A percentile compares a stretch with the other conserved stretches of the same genome.
phyloP scores from a whole-genome alignment of 2,329 filamentous ascomycete species.

The Penicillium hesseltinei region DNA sequence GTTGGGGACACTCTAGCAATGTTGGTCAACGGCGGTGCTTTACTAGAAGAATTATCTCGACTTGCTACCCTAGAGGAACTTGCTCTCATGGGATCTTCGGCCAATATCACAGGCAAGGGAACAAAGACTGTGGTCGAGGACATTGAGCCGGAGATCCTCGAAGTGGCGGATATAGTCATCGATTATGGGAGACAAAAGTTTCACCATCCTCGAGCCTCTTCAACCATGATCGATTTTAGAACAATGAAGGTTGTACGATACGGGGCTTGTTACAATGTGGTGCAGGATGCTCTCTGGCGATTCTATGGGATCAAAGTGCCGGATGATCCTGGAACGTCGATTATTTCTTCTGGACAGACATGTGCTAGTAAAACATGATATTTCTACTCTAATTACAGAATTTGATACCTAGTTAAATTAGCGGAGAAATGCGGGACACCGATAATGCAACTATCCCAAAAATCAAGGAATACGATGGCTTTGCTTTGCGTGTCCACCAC shows the following conservation, averaged over 20 bases:
- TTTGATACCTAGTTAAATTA: not conserved
- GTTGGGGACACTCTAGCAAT: slow-evolving; percentile 28
- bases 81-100: slow-evolving; percentile 30
- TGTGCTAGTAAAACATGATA: not conserved
- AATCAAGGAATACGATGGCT: not conserved
- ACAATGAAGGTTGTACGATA: slow-evolving; percentile 25
- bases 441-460: too few species aligned
- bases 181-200: slow-evolving; percentile 33
- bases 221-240: slow-evolving; percentile 32
- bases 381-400: not conserved
- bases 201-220: slow-evolving; percentile 24
- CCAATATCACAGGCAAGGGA: slow-evolving; percentile 33
- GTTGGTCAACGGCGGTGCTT: slow-evolving; percentile 26
- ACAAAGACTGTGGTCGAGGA: slow-evolving; percentile 30
- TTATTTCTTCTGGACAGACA: slow-evolving; percentile 9
- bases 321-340: slow-evolving; percentile 18
- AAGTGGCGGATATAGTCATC: slow-evolving; percentile 31
- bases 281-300: slow-evolving; percentile 25
- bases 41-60: slow-evolving; percentile 29
- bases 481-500: not conserved
- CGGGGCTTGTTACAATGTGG: slow-evolving; percentile 32
- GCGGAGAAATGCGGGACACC: not conserved
- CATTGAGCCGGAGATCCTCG: slow-evolving; percentile 30
- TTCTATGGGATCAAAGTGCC: slow-evolving; percentile 22
- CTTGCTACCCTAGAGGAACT: slow-evolving; percentile 22